phyloP scores from a whole-genome alignment of 768 basidiomycete species.

The Naganishia vaughanmartiniae region DNA sequence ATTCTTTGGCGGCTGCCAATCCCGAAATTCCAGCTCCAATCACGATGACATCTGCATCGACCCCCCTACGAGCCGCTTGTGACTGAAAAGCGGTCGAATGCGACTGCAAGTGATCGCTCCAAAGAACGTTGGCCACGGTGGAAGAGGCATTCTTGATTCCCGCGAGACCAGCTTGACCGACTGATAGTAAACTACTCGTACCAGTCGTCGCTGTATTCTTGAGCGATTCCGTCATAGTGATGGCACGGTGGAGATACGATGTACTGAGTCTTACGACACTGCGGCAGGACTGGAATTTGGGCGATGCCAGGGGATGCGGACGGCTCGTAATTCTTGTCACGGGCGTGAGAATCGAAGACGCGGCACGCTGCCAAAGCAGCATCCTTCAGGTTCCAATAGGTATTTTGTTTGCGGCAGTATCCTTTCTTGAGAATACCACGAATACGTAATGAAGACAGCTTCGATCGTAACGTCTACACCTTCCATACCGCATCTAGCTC shows the following conservation, averaged over 20 bases:
- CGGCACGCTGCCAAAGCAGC: background rate
- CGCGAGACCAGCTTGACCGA: background rate
- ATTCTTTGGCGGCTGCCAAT: constrained; percentile 37
- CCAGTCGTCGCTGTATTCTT: background rate
- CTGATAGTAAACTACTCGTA: background rate
- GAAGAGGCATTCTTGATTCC: background rate
- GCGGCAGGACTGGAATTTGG: background rate
- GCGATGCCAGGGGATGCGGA: background rate
- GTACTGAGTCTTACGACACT: constrained; percentile 18
- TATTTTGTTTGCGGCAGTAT: too few relatives aligned
- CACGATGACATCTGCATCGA: constrained; percentile 20
- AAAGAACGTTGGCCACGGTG: background rate
- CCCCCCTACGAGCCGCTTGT: background rate
- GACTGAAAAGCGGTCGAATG: background rate
- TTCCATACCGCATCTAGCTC: too few relatives aligned
- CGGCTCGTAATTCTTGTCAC: background rate
- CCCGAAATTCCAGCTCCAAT: constrained; percentile 28
- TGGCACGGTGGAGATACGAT: background rate
- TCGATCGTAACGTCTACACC: background rate
- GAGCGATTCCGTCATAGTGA: constrained; percentile 11
- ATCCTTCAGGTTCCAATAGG: background rate
- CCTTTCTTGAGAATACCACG: too few relatives aligned
- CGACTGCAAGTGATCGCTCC: background rate
- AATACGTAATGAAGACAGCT: background rate
- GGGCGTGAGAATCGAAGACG: background rate